Evolutionary conservation across 2,329 filamentous ascomycete genomes (phyloP).

Genomic region (Cladosporium sp.): DNA sequence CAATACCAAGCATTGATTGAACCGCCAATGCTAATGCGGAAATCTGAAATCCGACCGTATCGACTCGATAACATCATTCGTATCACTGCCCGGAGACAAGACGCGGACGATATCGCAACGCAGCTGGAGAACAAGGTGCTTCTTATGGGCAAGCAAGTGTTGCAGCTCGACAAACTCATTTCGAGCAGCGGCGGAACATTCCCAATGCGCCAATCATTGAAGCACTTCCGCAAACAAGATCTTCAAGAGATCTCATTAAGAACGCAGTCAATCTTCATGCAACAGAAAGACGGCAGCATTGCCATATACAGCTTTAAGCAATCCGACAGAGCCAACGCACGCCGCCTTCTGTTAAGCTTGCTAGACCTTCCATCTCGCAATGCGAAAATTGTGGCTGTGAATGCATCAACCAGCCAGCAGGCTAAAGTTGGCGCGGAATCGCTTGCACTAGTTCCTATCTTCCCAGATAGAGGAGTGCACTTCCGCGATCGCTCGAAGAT

Average conservation of each 20-base stretch:
- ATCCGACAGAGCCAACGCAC: slow-evolving; percentile 13
- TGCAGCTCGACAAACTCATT: slow-evolving; percentile 17
- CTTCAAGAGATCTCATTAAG: slow-evolving; percentile 17
- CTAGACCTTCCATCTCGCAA: slow-evolving; percentile 14
- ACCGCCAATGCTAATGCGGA: slow-evolving; percentile 19
- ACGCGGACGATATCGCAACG: slow-evolving; percentile 26
- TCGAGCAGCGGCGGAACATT: not conserved
- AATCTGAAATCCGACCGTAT: slow-evolving; percentile 19
- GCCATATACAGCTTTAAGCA: slow-evolving; percentile 15
- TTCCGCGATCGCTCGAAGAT: slow-evolving; percentile 8
- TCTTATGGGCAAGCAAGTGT: slow-evolving; percentile 12
- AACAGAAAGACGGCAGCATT: slow-evolving; percentile 8
- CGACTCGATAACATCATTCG: slow-evolving; percentile 23
- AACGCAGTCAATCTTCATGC: slow-evolving; percentile 18
- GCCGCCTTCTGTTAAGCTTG: slow-evolving; percentile 17
- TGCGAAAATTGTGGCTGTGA: not conserved
- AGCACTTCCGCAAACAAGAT: slow-evolving; percentile 17
- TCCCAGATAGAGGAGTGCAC: not conserved
- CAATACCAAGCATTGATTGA: slow-evolving; percentile 20
- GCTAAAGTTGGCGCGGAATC: not conserved
- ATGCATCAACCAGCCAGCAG: not conserved
- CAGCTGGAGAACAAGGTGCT: slow-evolving; percentile 21
- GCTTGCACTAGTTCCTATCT: not conserved
- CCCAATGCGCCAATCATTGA: not conserved
- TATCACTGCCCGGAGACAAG: slow-evolving; percentile 27